Evolutionary conservation across 2,329 filamentous ascomycete species (phyloP).

Genomic region (Neocucurbitaria cava): DNA sequence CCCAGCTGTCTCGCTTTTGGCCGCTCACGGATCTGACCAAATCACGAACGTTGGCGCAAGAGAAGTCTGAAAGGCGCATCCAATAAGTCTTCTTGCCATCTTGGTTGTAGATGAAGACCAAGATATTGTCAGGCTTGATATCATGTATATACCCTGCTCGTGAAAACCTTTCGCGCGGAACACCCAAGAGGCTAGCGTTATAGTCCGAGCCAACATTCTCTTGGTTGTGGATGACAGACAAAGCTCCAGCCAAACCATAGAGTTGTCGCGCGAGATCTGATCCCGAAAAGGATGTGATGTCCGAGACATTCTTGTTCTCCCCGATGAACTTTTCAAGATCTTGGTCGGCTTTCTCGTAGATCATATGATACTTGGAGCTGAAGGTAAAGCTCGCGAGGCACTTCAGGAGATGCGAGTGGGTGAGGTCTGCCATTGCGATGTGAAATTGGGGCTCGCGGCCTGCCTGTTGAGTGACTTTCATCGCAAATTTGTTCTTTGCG

Average conservation of each 20-base stretch:
- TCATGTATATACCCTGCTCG: constrained; percentile 39
- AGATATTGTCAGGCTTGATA: constrained; percentile 55
- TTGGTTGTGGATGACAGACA: constrained; percentile 14
- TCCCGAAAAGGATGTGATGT: not conserved
- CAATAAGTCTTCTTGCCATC: constrained; percentile 5
- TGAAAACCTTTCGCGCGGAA: not conserved
- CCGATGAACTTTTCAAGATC: constrained; percentile 8
- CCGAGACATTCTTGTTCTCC: constrained; percentile 6
- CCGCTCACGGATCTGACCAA: not conserved
- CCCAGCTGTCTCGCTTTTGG: not conserved
- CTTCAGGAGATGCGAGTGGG: constrained; percentile 19
- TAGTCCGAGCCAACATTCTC: not conserved
- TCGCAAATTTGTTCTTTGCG: constrained; percentile 7
- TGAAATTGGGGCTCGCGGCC: constrained; percentile 11
- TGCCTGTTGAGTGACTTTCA: constrained; percentile 12
- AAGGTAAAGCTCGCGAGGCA: constrained; percentile 23
- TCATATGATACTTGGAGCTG: constrained; percentile 15
- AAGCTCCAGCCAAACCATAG: constrained; percentile 2
- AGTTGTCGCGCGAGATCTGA: constrained; percentile 6
- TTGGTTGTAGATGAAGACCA: constrained; percentile 26
- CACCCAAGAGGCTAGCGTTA: not conserved
- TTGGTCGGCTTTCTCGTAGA: constrained; percentile 14
- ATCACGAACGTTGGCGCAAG: constrained; percentile 8
- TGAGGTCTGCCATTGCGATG: constrained; percentile 8
- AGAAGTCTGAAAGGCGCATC: constrained; percentile 13